Evolutionary conservation across 208 protist genomes (phyloP).

Genomic region (Leishmania turanica): DNA sequence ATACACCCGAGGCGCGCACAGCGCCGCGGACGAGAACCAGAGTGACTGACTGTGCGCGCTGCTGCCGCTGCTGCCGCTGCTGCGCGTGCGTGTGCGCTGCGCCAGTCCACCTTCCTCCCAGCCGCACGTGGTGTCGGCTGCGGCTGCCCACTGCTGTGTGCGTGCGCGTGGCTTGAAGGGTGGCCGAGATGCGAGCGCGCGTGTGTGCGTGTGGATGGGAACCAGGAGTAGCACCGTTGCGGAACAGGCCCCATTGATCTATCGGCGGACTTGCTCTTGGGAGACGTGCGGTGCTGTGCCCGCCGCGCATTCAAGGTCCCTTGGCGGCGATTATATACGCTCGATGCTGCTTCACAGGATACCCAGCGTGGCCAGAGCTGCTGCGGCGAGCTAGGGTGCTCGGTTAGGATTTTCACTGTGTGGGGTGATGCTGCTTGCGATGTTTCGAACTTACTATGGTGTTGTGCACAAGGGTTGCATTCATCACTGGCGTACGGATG

Average conservation of each 20-base stretch:
- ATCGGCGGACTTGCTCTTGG: slow-evolving; percentile 29
- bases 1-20: slow-evolving; percentile 12
- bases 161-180: slow-evolving; percentile 6
- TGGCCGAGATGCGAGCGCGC: background rate
- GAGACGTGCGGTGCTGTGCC: slow-evolving; percentile 6
- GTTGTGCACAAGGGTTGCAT: no score
- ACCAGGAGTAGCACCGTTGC: slow-evolving; percentile 31
- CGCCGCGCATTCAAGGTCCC: no score
- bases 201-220: background rate
- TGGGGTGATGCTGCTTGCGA: fast-evolving
- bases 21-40: slow-evolving; percentile 2
- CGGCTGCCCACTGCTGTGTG: slow-evolving; percentile 5
- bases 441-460: no score
- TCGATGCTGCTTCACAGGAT: no score
- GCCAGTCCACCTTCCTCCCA: slow-evolving; percentile 4
- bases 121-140: slow-evolving; percentile 5
- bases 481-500: no score
- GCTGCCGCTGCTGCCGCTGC: background rate
- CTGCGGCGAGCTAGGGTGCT: no score
- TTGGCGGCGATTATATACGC: no score
- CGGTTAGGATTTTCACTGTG: fast-evolving
- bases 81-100: background rate
- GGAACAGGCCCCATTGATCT: slow-evolving; percentile 25
- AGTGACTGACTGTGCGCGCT: slow-evolving; percentile 7
- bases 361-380: no score